Evolutionary conservation across 208 protist species (phyloP).

Genomic region (Perkinsela sp.): DNA sequence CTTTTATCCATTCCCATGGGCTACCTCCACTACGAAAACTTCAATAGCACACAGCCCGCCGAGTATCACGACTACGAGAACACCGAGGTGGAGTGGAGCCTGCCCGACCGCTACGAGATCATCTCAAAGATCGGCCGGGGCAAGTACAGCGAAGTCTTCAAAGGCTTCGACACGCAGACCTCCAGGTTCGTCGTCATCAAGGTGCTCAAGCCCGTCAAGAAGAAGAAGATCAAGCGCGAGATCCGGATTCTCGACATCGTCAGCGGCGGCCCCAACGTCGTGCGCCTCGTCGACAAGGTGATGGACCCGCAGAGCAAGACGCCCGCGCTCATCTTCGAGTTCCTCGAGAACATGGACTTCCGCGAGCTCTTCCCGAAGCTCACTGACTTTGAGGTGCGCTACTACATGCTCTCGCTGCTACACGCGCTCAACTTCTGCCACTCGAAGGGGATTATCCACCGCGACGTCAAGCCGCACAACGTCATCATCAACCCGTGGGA

Average conservation of each 20-base stretch:
- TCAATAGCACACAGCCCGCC: slow-evolving; percentile 45
- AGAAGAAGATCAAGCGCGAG: slow-evolving; percentile 94
- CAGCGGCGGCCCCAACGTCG: slow-evolving; percentile 87
- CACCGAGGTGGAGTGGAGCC: slow-evolving; percentile 64
- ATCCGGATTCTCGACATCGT: slow-evolving; percentile 95
- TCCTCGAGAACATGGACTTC: slow-evolving; percentile 88
- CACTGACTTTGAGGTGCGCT: slow-evolving; percentile 86
- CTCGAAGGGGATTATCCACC: slow-evolving; percentile 94
- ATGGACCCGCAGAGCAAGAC: slow-evolving; percentile 72
- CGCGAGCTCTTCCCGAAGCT: slow-evolving; percentile 80
- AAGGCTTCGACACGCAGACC: slow-evolving; percentile 62
- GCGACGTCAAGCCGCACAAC: slow-evolving; percentile 97
- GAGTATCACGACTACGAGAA: slow-evolving; percentile 83
- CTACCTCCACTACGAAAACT: slow-evolving; percentile 11
- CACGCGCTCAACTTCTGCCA: slow-evolving; percentile 80
- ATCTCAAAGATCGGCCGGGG: slow-evolving; percentile 74
- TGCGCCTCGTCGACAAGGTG: slow-evolving; percentile 89
- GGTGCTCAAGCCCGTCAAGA: slow-evolving; percentile 90
- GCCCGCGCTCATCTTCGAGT: slow-evolving; percentile 91
- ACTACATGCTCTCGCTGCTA: slow-evolving; percentile 89
- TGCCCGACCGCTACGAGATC: slow-evolving; percentile 81
- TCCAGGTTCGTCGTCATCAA: slow-evolving; percentile 85
- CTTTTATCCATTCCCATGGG: too few species aligned
- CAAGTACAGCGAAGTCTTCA: slow-evolving; percentile 99
- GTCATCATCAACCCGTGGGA: slow-evolving; percentile 93